Evolutionary conservation across 2,329 filamentous ascomycete genomes (phyloP), one percentile per base, ranked within the genome.

Genomic region (Pseudonectria buxi): DNA sequence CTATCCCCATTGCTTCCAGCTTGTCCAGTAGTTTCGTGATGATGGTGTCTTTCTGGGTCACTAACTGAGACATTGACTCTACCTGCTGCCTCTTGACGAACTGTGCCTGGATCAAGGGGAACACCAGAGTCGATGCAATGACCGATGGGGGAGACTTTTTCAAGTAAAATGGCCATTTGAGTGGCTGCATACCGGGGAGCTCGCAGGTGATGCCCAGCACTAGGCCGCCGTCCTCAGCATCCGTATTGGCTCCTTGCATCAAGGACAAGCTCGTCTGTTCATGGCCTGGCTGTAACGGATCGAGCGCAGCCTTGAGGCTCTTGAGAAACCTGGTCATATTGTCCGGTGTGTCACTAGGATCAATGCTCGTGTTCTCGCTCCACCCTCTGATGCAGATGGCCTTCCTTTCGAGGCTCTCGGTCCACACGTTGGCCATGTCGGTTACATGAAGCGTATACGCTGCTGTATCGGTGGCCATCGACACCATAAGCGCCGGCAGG

Each of bases 371-470:
- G 47, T 78, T 71, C 46, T 81, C 71, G 15, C 72, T 62, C 37
- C 75, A 67, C 22, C 77, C 81, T 40, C 82, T 74, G 40, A 69
- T 63, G 36, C 79, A 70, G 37, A 90, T 82, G 10, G 65, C 68
- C n/a, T 65, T 67, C 14, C 76, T 66, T 37, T 78, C 71, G 14
- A 88, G 61, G 7, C 58, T 67, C 59, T 89, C 84, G 16, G 65
- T 62, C 85, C 85, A 92, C n/a, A 88, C 64, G 45, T 79, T 74
- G 53, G 74, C 78, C 40, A 88, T 68, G 54, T 90, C 85, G 3
- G 83, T 86, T 26, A 90, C 54, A 39, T 76, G 69, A 18, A 89
- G 56, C 2, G 64, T 69, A 61, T 89, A 89, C 10, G 76, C 71
- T 14, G 69, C 59, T 12, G 64, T 33, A 5, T 63, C 63, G 50